These are phyloP conservation scores for Rhodomyrtus psidioides DNA, from an alignment of 441 rosid genomes.

Conservation along the genomic window DNA sequence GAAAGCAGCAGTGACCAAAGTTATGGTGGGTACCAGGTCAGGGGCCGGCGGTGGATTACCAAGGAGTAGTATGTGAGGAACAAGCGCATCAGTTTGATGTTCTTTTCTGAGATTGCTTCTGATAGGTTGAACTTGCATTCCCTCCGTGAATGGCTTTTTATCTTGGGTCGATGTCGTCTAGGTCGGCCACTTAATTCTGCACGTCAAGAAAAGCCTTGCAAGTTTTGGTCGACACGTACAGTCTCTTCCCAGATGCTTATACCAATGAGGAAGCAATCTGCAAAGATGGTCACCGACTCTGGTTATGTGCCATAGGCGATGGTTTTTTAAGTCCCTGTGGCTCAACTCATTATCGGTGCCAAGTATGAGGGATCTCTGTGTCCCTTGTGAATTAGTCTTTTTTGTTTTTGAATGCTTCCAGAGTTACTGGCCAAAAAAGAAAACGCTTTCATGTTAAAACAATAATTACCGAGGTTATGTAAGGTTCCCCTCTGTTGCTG, in stretches of 20 bases:
- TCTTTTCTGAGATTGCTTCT: background rate
- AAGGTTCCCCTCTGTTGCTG: background rate
- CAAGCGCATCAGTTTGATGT: background rate
- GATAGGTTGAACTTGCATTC: background rate
- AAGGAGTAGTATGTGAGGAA: constrained; percentile 35
- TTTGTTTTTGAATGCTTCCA: background rate
- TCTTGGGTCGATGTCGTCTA: background rate
- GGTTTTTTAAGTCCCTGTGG: background rate
- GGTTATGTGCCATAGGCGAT: background rate
- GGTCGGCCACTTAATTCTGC: background rate
- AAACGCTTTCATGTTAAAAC: background rate
- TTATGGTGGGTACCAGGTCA: constrained; percentile 54
- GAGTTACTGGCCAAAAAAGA: background rate
- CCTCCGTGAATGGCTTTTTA: background rate
- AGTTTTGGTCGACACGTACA: background rate
- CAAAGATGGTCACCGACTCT: background rate
- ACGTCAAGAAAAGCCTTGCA: background rate
- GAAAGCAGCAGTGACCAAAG: constrained; percentile 95
- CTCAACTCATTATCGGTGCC: background rate
- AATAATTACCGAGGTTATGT: background rate
- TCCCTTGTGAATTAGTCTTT: background rate
- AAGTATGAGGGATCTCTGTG: background rate
- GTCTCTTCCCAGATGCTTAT: background rate
- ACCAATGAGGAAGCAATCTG: background rate
- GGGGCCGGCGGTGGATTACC: constrained; percentile 88